These are phyloP conservation scores for Linaria vulgaris DNA, from an alignment of 257 asterid genomes.

Conservation along the genomic window DNA sequence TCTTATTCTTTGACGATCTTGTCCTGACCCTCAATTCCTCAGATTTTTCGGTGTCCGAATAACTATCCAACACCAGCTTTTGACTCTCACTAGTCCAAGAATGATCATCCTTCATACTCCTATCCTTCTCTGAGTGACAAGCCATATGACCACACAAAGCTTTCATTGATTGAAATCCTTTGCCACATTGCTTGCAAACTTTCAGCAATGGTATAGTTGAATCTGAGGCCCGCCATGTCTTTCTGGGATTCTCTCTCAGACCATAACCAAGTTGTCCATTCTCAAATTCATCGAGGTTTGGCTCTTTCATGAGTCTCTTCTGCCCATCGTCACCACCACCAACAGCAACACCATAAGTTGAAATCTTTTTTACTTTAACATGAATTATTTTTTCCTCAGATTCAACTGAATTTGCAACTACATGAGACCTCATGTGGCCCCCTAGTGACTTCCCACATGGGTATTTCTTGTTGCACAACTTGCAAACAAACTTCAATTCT, in stretches of 20 bases:
- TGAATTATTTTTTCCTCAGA: constrained; percentile 21
- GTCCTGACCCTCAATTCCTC: constrained; percentile 49
- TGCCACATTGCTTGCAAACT: constrained; percentile 91
- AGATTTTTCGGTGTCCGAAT: constrained; percentile 67
- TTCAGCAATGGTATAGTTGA: constrained; percentile 41
- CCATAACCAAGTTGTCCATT: constrained; percentile 55
- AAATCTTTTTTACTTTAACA: constrained; percentile 5
- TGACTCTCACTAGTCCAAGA: constrained; percentile 81
- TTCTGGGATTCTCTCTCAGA: constrained; percentile 86
- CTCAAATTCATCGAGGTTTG: too few species aligned
- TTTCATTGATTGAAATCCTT: constrained; percentile 81
- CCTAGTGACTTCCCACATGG: constrained; percentile 86
- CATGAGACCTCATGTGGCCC: constrained; percentile 90
- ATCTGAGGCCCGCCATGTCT: constrained; percentile 75
- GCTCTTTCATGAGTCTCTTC: too few species aligned
- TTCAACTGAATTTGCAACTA: constrained; percentile 57
- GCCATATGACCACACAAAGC: constrained; percentile 99
- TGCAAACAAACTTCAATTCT: constrained; percentile 60
- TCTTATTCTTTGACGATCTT: constrained; percentile 44
- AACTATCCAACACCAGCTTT: constrained; percentile 51
- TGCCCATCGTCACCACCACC: constrained; percentile 8
- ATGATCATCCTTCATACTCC: constrained; percentile 58
- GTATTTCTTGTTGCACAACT: constrained; percentile 61
- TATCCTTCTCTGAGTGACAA: constrained; percentile 84
- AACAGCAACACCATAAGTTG: constrained; percentile 5